These are phyloP conservation scores for Malus hybrid DNA, from an alignment of 331 rosid species.

Conservation along the genomic window DNA sequence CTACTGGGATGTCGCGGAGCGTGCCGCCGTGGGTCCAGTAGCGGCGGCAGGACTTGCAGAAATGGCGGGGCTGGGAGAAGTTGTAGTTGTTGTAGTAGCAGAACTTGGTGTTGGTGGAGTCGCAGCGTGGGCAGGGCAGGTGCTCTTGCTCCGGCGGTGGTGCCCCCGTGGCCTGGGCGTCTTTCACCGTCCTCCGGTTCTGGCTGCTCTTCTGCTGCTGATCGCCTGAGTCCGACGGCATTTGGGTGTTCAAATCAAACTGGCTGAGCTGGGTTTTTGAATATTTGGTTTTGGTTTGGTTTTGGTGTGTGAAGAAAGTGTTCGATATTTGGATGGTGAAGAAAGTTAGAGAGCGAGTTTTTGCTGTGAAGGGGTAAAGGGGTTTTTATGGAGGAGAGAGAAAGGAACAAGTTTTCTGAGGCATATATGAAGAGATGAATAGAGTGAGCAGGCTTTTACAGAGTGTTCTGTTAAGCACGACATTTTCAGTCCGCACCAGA, in stretches of 20 bases:
- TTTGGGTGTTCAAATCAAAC: slow-evolving; percentile 10
- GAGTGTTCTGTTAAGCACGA: slow-evolving; percentile 61
- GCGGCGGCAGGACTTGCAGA: slow-evolving; percentile 92
- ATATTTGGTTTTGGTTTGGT: not conserved
- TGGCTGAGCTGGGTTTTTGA: not conserved
- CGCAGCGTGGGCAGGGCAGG: slow-evolving; percentile 85
- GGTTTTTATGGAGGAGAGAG: not conserved
- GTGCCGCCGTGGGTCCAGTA: slow-evolving; percentile 98
- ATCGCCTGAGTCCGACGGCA: slow-evolving; percentile 58
- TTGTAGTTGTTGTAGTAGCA: slow-evolving; percentile 95
- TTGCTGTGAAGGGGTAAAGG: not conserved
- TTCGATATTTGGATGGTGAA: not conserved
- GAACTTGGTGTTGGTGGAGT: slow-evolving; percentile 87
- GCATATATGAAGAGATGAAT: slow-evolving; percentile 43
- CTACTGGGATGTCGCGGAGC: slow-evolving; percentile 86
- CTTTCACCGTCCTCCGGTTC: slow-evolving; percentile 33
- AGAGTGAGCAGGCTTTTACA: slow-evolving; percentile 57
- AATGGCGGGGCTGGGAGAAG: slow-evolving; percentile 91
- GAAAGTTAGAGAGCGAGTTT: not conserved
- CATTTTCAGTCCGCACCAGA: slow-evolving; percentile 69
- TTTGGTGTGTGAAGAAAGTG: not conserved
- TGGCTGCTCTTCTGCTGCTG: not conserved
- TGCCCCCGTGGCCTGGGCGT: slow-evolving; percentile 26
- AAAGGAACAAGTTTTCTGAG: slow-evolving; percentile 20
- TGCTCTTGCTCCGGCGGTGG: slow-evolving; percentile 77